Conservation (phyloP, 306 rosid genomes). For the Vigna unguiculata region DNA sequence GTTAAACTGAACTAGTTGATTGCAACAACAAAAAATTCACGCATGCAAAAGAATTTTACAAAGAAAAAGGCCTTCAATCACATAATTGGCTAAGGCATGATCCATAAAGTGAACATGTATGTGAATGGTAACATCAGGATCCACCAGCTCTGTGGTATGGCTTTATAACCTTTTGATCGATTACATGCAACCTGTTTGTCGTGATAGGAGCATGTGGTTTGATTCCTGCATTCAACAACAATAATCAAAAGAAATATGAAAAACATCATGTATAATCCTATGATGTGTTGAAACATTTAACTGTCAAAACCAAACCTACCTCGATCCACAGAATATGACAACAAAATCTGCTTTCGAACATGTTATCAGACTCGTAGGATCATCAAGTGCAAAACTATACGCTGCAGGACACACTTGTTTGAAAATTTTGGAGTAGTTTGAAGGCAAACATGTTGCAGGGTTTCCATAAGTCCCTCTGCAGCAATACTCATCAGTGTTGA, state of each 20-base stretch:
- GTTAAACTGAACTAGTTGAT: background rate
- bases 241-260: background rate
- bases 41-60: background rate
- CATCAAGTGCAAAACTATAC: constrained; percentile 67
- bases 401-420: constrained; percentile 67
- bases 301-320: constrained; percentile 43
- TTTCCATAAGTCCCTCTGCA: constrained; percentile 61
- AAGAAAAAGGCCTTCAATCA: constrained; percentile 21
- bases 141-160: constrained; percentile 54
- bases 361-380: constrained; percentile 55
- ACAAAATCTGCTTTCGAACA: constrained; percentile 60
- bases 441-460: constrained; percentile 56
- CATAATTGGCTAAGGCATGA: constrained; percentile 39
- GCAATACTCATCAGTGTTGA: constrained; percentile 63
- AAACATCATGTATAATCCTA: background rate
- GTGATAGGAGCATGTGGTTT: constrained; percentile 58
- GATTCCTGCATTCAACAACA: constrained; percentile 55
- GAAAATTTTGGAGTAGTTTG: constrained; percentile 63
- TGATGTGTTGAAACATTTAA: background rate
- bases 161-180: constrained; percentile 40
- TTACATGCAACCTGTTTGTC: constrained; percentile 55
- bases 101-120: constrained; percentile 40
- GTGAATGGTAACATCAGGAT: constrained; percentile 40
- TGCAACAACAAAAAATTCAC: background rate
- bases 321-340: constrained; percentile 63